phyloP scores from a whole-genome alignment of 1,139 yeast genomes.

The Candida albicans region DNA sequence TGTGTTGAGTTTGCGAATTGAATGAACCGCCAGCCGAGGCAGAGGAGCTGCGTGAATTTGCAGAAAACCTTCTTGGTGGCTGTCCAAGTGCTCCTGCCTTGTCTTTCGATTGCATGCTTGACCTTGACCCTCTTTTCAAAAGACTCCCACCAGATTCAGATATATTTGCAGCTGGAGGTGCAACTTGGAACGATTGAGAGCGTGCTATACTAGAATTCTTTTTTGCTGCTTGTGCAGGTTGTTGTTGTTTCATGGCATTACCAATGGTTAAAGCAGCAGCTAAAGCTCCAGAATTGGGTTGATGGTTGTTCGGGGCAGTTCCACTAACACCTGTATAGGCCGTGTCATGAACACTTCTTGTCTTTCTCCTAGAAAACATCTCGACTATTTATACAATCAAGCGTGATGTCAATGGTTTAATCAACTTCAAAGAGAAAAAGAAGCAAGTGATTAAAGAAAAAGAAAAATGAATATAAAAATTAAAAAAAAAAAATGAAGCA shows the following conservation, averaged over 20 bases:
- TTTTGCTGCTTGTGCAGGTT: slow-evolving; percentile 1
- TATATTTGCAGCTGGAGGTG: slow-evolving; percentile 2
- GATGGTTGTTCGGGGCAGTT: slow-evolving; percentile 30
- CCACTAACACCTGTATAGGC: slow-evolving; percentile 51
- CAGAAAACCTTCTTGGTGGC: slow-evolving; percentile 15
- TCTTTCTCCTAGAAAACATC: slow-evolving; percentile 37
- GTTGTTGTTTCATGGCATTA: slow-evolving; percentile 18
- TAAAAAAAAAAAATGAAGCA: not conserved
- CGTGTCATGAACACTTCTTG: slow-evolving; percentile 32
- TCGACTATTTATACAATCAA: no score
- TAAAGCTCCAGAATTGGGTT: slow-evolving; percentile 43
- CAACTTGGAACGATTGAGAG: slow-evolving; percentile 5
- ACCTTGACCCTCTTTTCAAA: slow-evolving; percentile 17
- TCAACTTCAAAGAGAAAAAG: not conserved
- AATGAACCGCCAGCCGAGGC: slow-evolving; percentile 9
- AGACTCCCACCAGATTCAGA: slow-evolving; percentile 15
- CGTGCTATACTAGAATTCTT: slow-evolving; percentile 3
- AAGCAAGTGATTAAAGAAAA: not conserved
- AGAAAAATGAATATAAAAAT: not conserved
- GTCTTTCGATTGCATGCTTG: slow-evolving; percentile 7
- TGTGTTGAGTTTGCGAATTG: slow-evolving; percentile 5
- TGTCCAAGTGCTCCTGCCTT: slow-evolving; percentile 10
- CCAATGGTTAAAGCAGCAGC: slow-evolving; percentile 53
- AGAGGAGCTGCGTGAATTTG: slow-evolving; percentile 17
- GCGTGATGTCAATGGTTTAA: not conserved